Percentiles rank a stretch among this genome's conserved stretches.
Evolutionary conservation across 108 stramenopile species (phyloP).

Genomic region (Phaeodactylum tricornutum): DNA sequence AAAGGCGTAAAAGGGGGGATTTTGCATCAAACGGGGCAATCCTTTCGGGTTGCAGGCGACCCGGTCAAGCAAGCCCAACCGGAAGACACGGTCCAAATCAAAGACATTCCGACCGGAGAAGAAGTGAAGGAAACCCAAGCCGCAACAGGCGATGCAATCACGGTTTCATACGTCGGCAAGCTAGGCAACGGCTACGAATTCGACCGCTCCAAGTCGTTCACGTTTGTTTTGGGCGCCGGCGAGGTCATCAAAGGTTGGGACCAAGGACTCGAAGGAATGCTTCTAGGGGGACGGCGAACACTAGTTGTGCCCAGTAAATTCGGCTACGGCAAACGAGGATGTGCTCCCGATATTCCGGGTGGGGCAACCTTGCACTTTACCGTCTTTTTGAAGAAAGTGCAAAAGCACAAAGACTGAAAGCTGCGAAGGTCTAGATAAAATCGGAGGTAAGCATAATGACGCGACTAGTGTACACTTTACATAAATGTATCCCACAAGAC

Average conservation of each 20-base stretch:
- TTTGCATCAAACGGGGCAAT: constrained; percentile 61
- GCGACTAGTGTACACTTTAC: too few species aligned
- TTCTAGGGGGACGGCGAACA: constrained; percentile 72
- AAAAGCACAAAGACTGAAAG: too few species aligned
- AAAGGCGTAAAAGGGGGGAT: constrained; percentile 45
- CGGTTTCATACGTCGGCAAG: constrained; percentile 66
- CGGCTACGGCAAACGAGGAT: constrained; percentile 86
- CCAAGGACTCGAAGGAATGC: constrained; percentile 75
- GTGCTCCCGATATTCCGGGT: constrained; percentile 75
- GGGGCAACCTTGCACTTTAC: constrained; percentile 73
- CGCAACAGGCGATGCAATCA: constrained; percentile 48
- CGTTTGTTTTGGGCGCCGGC: constrained; percentile 63
- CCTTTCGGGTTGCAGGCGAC: constrained; percentile 58
- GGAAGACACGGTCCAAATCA: constrained; percentile 28
- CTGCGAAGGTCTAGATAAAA: too few species aligned
- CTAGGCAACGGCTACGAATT: constrained; percentile 56
- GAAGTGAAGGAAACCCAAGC: constrained; percentile 20
- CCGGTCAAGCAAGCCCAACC: constrained; percentile 4
- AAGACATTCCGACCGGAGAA: constrained; percentile 19
- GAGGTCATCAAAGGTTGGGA: constrained; percentile 92
- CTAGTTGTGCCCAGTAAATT: constrained; percentile 79
- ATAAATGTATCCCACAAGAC: too few species aligned
- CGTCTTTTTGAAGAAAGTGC: too few species aligned
- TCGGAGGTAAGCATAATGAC: too few species aligned
- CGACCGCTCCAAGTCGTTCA: constrained; percentile 54